Evolutionary conservation across 345 rosid genomes (phyloP).

Genomic region (Erysimum cheiranthoides): DNA sequence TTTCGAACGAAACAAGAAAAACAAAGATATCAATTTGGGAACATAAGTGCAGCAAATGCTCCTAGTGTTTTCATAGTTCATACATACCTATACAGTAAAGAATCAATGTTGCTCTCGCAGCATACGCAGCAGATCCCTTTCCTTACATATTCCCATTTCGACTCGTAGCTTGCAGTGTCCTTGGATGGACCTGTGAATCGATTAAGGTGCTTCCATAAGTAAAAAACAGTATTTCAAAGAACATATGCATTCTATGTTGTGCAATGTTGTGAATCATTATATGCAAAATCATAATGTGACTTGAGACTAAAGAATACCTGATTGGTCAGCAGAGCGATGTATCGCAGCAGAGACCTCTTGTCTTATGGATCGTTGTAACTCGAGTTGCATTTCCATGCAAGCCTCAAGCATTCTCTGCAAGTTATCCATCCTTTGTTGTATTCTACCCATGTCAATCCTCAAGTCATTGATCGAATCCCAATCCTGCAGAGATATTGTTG

Average conservation of each 20-base stretch:
- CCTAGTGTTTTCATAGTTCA: neutral
- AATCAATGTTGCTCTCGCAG: slow-evolving; percentile 69
- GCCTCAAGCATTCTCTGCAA: slow-evolving; percentile 92
- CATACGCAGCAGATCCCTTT: slow-evolving; percentile 88
- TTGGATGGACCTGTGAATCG: slow-evolving; percentile 55
- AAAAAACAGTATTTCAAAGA: neutral
- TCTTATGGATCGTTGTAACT: slow-evolving; percentile 87
- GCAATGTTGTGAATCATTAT: neutral
- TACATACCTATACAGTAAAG: slow-evolving; percentile 84
- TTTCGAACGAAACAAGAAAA: neutral
- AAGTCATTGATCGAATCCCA: slow-evolving; percentile 82
- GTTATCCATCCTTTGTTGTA: slow-evolving; percentile 93
- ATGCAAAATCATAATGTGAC: neutral
- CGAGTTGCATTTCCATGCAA: slow-evolving; percentile 99
- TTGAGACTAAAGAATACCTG: slow-evolving; percentile 54
- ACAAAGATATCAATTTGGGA: neutral
- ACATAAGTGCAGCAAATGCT: neutral
- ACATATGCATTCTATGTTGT: neutral
- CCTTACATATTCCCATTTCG: slow-evolving; percentile 80
- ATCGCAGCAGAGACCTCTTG: slow-evolving; percentile 92
- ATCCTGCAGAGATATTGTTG: slow-evolving; percentile 57
- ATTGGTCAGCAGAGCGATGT: slow-evolving; percentile 59
- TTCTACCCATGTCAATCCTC: slow-evolving; percentile 89
- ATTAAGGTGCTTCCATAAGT: neutral
- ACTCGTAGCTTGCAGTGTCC: slow-evolving; percentile 49